These are phyloP conservation scores for Sugiyamaella mastotermitis DNA, from an alignment of 805 yeast species.

Conservation along the genomic window DNA sequence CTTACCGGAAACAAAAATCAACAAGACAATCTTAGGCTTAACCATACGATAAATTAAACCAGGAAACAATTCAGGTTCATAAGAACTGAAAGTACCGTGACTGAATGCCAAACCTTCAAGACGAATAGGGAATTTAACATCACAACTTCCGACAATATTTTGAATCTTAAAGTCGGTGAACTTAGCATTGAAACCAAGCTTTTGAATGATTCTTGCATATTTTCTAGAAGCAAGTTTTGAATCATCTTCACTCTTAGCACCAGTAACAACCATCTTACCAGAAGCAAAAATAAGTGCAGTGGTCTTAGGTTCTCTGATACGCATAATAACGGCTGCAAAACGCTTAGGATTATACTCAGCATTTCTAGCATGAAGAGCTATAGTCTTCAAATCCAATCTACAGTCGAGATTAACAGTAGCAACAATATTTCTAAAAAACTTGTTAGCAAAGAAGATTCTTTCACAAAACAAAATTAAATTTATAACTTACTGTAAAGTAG, in stretches of 20 bases:
- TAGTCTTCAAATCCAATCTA: slow-evolving; percentile 90
- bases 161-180: slow-evolving; percentile 97
- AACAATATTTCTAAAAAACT: slow-evolving; percentile 92
- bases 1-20: slow-evolving; percentile 95
- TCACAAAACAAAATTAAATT: not conserved
- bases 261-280: slow-evolving; percentile 99
- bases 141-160: slow-evolving; percentile 97
- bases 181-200: slow-evolving; percentile 95
- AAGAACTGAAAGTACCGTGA: slow-evolving; percentile 97
- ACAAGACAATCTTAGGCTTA: slow-evolving; percentile 91
- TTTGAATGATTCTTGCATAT: slow-evolving; percentile 96
- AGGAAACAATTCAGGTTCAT: slow-evolving; percentile 97
- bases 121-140: slow-evolving; percentile 95
- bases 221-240: slow-evolving; percentile 97
- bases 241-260: slow-evolving; percentile 98
- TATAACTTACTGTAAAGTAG: slow-evolving; percentile 55
- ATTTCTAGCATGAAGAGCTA: slow-evolving; percentile 96
- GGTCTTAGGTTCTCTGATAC: slow-evolving; percentile 97
- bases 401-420: slow-evolving; percentile 97
- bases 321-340: slow-evolving; percentile 99
- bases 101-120: slow-evolving; percentile 95
- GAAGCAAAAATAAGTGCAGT: slow-evolving; percentile 97
- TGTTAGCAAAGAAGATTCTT: slow-evolving; percentile 34
- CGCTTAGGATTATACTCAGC: slow-evolving; percentile 96
- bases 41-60: slow-evolving; percentile 99